Conservation (phyloP, 768 basidiomycete genomes). For the Neoboletus brunneissimus region DNA sequence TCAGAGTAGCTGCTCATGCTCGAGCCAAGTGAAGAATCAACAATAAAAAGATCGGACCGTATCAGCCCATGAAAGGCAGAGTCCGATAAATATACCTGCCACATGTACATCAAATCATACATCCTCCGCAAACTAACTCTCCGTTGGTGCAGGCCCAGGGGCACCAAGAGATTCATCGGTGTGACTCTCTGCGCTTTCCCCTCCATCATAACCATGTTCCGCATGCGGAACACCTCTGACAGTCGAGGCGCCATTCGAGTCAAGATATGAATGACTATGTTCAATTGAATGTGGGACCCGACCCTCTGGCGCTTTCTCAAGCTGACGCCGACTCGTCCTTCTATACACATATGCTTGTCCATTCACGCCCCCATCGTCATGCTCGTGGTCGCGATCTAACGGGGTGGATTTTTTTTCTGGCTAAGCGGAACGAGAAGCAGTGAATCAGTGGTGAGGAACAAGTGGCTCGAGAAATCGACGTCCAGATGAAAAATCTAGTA, state of each 20-base stretch:
- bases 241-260: conserved; percentile 12
- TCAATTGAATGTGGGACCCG: conserved; percentile 34
- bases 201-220: conserved; percentile 13
- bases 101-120: conserved; percentile 8
- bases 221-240: conserved; percentile 2
- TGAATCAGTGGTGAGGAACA: conserved; percentile 2
- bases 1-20: too few species aligned
- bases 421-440: conserved; percentile 28
- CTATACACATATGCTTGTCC: conserved; percentile 29
- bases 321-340: conserved; percentile 55
- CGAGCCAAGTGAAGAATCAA: not conserved
- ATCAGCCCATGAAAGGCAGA: not conserved
- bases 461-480: not conserved
- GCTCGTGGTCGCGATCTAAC: conserved; percentile 15
- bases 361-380: not conserved
- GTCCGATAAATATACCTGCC: not conserved
- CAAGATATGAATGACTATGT: not conserved
- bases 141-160: conserved; percentile 33
- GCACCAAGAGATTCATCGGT: conserved; percentile 12
- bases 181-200: not conserved
- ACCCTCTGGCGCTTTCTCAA: conserved; percentile 73
- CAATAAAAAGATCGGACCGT: not conserved
- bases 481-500: conserved; percentile 9
- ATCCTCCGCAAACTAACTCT: conserved; percentile 32
- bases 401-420: conserved; percentile 41